Conservation (phyloP, 495 filamentous ascomycete genomes). For the Amphirosellinia nigrospora region DNA sequence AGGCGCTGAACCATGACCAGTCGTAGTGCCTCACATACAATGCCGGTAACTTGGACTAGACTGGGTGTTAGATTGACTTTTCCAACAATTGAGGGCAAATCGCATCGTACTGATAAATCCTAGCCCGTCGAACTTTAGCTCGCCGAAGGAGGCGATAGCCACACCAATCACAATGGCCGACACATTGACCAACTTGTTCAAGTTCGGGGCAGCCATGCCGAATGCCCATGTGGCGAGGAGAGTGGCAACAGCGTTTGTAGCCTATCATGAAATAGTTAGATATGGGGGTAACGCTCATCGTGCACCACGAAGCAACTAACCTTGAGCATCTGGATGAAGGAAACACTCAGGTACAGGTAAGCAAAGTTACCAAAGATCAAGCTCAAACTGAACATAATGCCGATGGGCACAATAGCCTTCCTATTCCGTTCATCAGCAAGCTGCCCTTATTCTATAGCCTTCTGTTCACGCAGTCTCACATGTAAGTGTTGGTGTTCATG, state of each 20-base stretch:
- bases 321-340: constrained; percentile 98
- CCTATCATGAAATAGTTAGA: constrained; percentile 53
- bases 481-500: constrained; percentile 78
- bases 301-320: neutral
- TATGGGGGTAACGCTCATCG: neutral
- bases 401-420: constrained; percentile 87
- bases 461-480: constrained; percentile 49
- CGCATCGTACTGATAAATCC: constrained; percentile 75
- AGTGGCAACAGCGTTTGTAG: constrained; percentile 86
- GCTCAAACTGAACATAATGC: constrained; percentile 86
- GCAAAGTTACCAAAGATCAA: constrained; percentile 92
- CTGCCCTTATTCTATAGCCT: constrained; percentile 51
- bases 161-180: constrained; percentile 86
- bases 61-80: constrained; percentile 4
- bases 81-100: neutral
- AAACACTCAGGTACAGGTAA: constrained; percentile 86
- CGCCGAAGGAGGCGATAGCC: constrained; percentile 83
- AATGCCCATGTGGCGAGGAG: constrained; percentile 81
- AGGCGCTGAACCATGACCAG: constrained; percentile 88
- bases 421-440: constrained; percentile 86
- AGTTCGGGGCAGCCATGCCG: constrained; percentile 73
- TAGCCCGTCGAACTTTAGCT: constrained; percentile 84
- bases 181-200: constrained; percentile 81
- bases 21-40: constrained; percentile 85
- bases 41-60: constrained; percentile 73